Conservation (phyloP, 2,329 filamentous ascomycete species). For the Thermothelomyces thermophilus region DNA sequence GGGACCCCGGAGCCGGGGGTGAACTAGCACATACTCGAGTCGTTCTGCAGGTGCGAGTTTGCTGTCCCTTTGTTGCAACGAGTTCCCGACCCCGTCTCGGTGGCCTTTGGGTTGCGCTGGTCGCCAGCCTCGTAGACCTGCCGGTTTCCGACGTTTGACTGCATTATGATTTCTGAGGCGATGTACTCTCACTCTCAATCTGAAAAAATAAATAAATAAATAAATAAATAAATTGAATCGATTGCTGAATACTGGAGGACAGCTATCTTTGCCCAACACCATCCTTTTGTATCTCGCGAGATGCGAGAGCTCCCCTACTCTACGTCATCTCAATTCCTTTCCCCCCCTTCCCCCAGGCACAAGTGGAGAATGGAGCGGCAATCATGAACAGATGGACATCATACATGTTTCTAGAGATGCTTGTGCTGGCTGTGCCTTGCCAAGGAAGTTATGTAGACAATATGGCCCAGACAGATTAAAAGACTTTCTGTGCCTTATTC, state of each 20-base stretch:
- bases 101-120: slow-evolving; percentile 58
- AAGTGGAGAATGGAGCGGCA: not conserved
- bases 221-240: too few relatives aligned
- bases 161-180: slow-evolving; percentile 27
- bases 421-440: too few relatives aligned
- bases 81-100: slow-evolving; percentile 43
- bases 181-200: too few relatives aligned
- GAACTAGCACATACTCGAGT: slow-evolving; percentile 54
- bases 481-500: too few relatives aligned
- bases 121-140: slow-evolving; percentile 69
- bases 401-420: not conserved
- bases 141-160: slow-evolving; percentile 60
- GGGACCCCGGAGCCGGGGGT: not conserved
- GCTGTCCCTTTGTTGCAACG: slow-evolving; percentile 67
- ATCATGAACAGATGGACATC: not conserved
- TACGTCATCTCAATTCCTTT: slow-evolving; percentile 5
- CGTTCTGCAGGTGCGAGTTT: slow-evolving; percentile 60
- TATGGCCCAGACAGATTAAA: too few relatives aligned
- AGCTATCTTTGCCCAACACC: too few relatives aligned
- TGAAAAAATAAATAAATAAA: too few relatives aligned
- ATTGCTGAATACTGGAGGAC: too few relatives aligned
- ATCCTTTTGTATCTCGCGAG: too few relatives aligned
- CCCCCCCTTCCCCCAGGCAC: too few relatives aligned
- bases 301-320: too few relatives aligned
- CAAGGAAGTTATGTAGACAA: too few relatives aligned